Evolutionary conservation across 2,329 filamentous ascomycete species (phyloP).

Genomic region (Daldinia sp.): DNA sequence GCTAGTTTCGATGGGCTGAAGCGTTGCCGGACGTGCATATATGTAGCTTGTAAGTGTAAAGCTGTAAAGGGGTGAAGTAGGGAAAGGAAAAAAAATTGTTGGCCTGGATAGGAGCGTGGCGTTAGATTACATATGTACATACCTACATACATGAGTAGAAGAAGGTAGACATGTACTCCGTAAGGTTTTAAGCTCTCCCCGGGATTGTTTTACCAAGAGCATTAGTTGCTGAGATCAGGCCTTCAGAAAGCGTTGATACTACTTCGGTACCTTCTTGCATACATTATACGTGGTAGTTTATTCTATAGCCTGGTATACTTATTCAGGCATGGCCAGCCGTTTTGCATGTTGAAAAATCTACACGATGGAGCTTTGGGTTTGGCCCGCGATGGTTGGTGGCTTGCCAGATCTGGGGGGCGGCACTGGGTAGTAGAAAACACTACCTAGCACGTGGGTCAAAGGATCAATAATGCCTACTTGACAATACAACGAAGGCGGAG

Average conservation of each 20-base stretch:
- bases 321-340: conserved; percentile 3
- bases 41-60: conserved; percentile 26
- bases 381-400: conserved; percentile 24
- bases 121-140: background rate
- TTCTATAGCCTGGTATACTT: background rate
- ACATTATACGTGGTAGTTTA: background rate
- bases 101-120: conserved; percentile 1
- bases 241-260: background rate
- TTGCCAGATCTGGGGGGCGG: conserved; percentile 30
- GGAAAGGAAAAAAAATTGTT: conserved; percentile 5
- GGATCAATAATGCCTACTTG: conserved; percentile 29
- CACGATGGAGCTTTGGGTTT: conserved; percentile 7
- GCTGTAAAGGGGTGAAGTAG: conserved; percentile 22
- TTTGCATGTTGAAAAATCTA: conserved; percentile 22
- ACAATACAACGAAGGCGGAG: conserved; percentile 20
- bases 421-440: conserved; percentile 24
- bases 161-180: too few relatives aligned
- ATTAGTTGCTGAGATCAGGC: background rate
- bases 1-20: conserved; percentile 45
- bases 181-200: conserved; percentile 6
- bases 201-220: conserved; percentile 5
- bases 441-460: conserved; percentile 33
- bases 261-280: conserved; percentile 4
- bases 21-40: conserved; percentile 32
- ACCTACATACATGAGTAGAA: background rate